phyloP scores from a whole-genome alignment of 257 asterid species.

The Lycium barbarum region DNA sequence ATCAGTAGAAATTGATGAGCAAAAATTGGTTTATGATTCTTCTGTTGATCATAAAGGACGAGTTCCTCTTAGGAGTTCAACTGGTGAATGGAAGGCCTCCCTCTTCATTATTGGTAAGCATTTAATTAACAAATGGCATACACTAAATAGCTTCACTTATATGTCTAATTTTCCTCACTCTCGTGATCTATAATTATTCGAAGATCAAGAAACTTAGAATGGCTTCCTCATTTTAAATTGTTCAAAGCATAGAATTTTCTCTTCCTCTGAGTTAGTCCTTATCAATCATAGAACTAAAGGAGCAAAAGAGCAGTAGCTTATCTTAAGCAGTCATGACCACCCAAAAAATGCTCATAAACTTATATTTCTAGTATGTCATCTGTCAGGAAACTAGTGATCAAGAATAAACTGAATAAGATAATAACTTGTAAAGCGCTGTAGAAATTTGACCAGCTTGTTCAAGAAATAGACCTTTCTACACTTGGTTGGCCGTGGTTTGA shows the following conservation, averaged over 20 bases:
- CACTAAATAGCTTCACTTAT: neutral
- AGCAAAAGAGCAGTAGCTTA: neutral
- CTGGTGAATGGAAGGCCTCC: constrained; percentile 95
- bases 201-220: neutral
- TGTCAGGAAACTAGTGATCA: neutral
- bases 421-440: neutral
- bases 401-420: neutral
- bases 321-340: neutral
- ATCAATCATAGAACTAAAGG: constrained; percentile 10
- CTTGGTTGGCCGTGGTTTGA: neutral
- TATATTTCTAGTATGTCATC: neutral
- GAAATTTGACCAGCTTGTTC: neutral
- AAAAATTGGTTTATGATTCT: constrained; percentile 76
- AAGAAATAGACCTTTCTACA: no score
- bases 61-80: constrained; percentile 71
- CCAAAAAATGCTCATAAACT: neutral
- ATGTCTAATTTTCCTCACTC: neutral
- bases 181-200: neutral
- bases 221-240: neutral
- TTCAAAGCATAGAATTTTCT: neutral
- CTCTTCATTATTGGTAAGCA: constrained; percentile 75
- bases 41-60: constrained; percentile 76
- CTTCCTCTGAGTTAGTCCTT: neutral
- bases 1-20: constrained; percentile 47
- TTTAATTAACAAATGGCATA: neutral